Evolutionary conservation across 2,329 filamentous ascomycete species (phyloP).

Genomic region (Epichloe coenophiala): DNA sequence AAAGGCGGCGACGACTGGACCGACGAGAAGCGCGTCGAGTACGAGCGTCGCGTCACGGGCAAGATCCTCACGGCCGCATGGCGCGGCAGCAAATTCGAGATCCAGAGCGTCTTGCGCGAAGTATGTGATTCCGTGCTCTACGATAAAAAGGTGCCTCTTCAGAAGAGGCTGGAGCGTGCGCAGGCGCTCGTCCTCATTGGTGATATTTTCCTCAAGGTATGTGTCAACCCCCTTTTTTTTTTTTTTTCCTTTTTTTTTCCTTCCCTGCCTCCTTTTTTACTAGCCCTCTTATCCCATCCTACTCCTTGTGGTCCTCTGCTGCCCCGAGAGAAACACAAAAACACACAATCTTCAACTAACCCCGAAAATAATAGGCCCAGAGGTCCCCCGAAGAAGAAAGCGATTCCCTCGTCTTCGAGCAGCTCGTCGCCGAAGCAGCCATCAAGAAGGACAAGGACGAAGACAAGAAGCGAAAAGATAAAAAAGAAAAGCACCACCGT

Average conservation of each 20-base stretch:
- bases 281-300: not conserved
- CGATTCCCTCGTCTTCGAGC: constrained; percentile 97
- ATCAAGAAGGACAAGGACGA: constrained; percentile 88
- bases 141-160: constrained; percentile 61
- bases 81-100: constrained; percentile 94
- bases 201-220: constrained; percentile 77
- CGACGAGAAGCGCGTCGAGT: constrained; percentile 90
- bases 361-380: constrained; percentile 47
- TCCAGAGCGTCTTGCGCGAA: constrained; percentile 86
- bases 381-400: constrained; percentile 93
- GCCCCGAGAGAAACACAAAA: no score
- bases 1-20: constrained; percentile 95
- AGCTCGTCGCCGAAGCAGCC: constrained; percentile 90
- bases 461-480: constrained; percentile 48
- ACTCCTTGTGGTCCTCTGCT: no score
- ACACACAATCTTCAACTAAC: no score
- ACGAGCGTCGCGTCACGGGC: constrained; percentile 87
- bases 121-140: constrained; percentile 84
- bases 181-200: constrained; percentile 81
- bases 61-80: constrained; percentile 97
- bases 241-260: no score
- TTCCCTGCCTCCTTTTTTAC: not conserved
- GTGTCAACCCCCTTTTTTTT: constrained; percentile 8
- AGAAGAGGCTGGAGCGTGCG: constrained; percentile 82
- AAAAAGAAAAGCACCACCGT: constrained; percentile 29